These are phyloP conservation scores for Pleoardoris graminearum DNA, from an alignment of 2,329 filamentous ascomycete species.

Conservation along the genomic window DNA sequence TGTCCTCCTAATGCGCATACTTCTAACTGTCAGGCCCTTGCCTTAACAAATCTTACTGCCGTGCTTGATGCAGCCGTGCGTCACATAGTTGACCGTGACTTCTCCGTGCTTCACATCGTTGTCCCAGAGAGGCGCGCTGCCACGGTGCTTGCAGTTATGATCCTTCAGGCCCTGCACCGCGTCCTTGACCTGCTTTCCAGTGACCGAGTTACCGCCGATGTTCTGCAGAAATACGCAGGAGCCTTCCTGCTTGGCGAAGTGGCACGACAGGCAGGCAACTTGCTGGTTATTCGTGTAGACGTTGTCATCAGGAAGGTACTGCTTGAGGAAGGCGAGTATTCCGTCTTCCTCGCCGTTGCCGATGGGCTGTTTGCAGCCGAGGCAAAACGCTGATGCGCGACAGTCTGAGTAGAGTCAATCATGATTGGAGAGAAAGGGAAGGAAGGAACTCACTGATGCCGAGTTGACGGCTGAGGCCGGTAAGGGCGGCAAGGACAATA, in stretches of 20 bases:
- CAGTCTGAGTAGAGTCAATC: constrained; percentile 1
- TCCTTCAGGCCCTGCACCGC: neutral
- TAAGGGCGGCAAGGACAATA: neutral
- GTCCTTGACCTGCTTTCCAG: neutral
- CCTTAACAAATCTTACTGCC: neutral
- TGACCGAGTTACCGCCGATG: neutral
- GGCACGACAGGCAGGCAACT: constrained; percentile 5
- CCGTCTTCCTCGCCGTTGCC: neutral
- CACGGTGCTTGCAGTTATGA: neutral
- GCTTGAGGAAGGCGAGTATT: neutral
- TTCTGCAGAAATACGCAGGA: constrained; percentile 1
- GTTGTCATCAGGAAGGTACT: neutral
- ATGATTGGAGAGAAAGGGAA: neutral
- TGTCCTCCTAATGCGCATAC: too few relatives aligned
- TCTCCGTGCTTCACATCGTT: neutral
- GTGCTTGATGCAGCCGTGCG: constrained; percentile 3
- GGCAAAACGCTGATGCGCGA: neutral
- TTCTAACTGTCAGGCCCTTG: neutral
- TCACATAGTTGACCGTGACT: constrained; percentile 1
- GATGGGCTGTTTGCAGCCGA: constrained; percentile 1
- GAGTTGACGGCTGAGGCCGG: neutral
- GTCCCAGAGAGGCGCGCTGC: neutral
- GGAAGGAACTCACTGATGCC: neutral
- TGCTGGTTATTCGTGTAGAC: neutral
- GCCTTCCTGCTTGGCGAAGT: neutral